Base-by-base conservation (phyloP, 257 asterid species). In the Asclepias syriaca region DNA sequence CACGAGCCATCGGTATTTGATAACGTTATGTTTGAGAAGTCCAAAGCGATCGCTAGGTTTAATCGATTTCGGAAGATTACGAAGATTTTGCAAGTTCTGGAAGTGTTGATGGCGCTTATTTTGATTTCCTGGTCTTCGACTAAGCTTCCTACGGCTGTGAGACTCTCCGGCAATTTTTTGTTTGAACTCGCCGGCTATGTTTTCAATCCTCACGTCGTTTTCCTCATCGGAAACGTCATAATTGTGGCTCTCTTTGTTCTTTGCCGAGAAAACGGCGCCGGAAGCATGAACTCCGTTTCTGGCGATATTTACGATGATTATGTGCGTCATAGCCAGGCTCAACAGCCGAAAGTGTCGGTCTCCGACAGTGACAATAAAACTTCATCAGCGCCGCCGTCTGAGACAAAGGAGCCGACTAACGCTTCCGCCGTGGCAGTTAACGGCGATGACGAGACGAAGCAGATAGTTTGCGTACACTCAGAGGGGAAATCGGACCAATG, bases 151-250 rank as follows among this genome's bases (percentile, higher is more conserved):
- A 74, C 72, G 55, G 81, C 71, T 0, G 1, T 81, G 65, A 75
- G 68, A 51, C 2, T 81, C 6, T 72, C 83, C 12, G 83, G 76
- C 14, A 74, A 39, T 1, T 24, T 43, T 69, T 21, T 77, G 50
- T 37, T 79, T 2, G 73, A 75, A 19, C 1, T 81, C 64, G 75
- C 83, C 16, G 16, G 71, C 4, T 83, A 72, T 65, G 61, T 91
- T n/a, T 68, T 83, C 72, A 91, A 89, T 71, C 90, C 89, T 78
- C 97, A 84, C 86, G 83, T 89, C 15, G 97, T 88, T 70, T 94
- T 94, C 73, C 74, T 94, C 54, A 84, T 94, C 82, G 97, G 96
- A 5, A 94, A 91, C 81, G 81, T 72, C 18, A 88, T 91, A 18
- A 81, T 94, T 22, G 80, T 81, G 2, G 48, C 73, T 50, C 72